Evolutionary conservation across 1,139 yeast genomes (phyloP), one percentile per base, ranked within the genome.

Genomic region (Komagataea norvegica): DNA sequence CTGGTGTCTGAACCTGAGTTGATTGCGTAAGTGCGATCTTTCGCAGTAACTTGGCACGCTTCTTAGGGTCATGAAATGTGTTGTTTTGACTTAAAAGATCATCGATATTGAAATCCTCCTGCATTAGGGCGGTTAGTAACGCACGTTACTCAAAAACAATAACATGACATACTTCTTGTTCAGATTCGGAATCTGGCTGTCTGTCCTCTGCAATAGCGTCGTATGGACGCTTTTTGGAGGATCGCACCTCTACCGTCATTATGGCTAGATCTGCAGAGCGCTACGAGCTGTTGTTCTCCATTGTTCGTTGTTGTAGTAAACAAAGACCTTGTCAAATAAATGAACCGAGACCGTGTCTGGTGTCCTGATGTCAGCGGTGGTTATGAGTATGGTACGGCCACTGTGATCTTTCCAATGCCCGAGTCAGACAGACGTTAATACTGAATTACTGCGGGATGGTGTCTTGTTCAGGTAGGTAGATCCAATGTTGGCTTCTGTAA

Each of bases 51-150:
- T 42, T 48, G 2, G 42, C 40, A 8, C 43, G 34, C 24, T 38
- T 45, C 25, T 26, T 36, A 16, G 26, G 38, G 14, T 39, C 31
- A 13, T 26, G 37, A 14, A 35, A 25, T 7, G 38, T 28, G 10
- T 40, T 14, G 11, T 34, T 32, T 29, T 50, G 55, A 2, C 42
- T 50, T 31, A 47, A 31, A 28, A 46, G 41, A 8, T 38, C 37
- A 18, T 48, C 49, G 13, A 49, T 35, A 29, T 49, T 42, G 16
- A 42, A 33, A 6, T 43, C 40, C 9, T 7, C 7, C 40, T 36
- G 24, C 33, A 21, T 23, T 18, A 28, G 9, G 14, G 13, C 15
- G 17, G 35, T 28, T 29, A 28, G 21, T 24, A 9, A 10, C 26
- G 26, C 26, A 14, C 26, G 26, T 10, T 24, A 24, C 11, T 24